A percentile compares a stretch with the other conserved stretches of the same genome.
Conservation (phyloP, 2,329 filamentous ascomycete species). For the Pleomassaria siparia region DNA sequence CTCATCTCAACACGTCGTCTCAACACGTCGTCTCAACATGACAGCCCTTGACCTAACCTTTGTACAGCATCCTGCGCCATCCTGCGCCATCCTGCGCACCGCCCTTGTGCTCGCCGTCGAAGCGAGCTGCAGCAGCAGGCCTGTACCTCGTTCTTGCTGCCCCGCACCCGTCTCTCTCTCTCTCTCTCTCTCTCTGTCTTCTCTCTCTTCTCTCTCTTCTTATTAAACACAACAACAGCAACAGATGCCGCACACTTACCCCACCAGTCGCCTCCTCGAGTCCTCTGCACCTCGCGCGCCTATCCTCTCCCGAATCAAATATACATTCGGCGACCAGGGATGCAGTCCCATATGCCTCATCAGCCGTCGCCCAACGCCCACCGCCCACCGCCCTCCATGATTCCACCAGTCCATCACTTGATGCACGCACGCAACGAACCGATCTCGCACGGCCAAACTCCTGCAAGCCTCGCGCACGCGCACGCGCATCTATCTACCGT, state of each 20-base stretch:
- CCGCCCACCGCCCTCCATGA: too few species aligned
- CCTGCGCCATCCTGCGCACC: too few species aligned
- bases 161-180: not conserved
- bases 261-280: conserved; percentile 5
- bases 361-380: conserved; percentile 4
- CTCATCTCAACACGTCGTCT: not conserved
- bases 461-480: conserved; percentile 12
- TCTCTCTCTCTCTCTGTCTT: too few species aligned
- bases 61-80: not conserved
- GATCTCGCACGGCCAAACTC: conserved; percentile 3
- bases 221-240: conserved; percentile 1
- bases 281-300: conserved; percentile 3
- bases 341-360: conserved; percentile 12
- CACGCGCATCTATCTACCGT: conserved; percentile 6
- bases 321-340: not conserved
- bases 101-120: conserved; percentile 1
- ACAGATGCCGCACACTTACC: conserved; percentile 3
- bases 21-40: too few species aligned
- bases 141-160: not conserved
- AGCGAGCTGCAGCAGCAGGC: conserved; percentile 1
- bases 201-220: too few species aligned
- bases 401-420: too few species aligned
- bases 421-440: conserved; percentile 4
- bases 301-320: conserved; percentile 2
- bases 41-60: too few species aligned